phyloP scores from a whole-genome alignment of 2,329 filamentous ascomycete genomes.

The Pseudocercospora musae region DNA sequence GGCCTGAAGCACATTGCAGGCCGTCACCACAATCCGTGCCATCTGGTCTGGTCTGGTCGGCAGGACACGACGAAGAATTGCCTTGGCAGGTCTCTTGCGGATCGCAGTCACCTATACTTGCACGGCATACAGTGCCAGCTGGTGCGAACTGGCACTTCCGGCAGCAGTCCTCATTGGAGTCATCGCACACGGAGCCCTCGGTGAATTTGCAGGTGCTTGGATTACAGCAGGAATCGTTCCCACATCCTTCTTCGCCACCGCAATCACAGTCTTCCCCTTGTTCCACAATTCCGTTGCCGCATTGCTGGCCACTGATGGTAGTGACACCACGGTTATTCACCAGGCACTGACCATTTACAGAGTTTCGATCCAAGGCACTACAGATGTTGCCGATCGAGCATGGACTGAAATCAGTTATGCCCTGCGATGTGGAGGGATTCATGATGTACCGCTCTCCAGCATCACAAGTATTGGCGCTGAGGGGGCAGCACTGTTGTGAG shows the following conservation, averaged over 20 bases:
- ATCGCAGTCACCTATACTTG: conserved; percentile 77
- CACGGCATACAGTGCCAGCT: conserved; percentile 71
- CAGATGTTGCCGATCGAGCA: conserved; percentile 95
- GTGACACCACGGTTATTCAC: conserved; percentile 80
- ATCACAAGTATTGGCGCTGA: conserved; percentile 65
- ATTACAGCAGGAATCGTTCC: conserved; percentile 77
- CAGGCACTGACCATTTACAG: conserved; percentile 72
- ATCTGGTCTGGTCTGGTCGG: conserved; percentile 66
- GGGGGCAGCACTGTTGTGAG: conserved; percentile 74
- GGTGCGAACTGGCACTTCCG: conserved; percentile 65
- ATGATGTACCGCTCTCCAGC: conserved; percentile 83
- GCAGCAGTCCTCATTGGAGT: conserved; percentile 84
- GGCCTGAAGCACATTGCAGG: conserved; percentile 80
- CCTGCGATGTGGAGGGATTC: conserved; percentile 79
- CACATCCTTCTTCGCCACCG: conserved; percentile 71
- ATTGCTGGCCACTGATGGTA: conserved; percentile 78
- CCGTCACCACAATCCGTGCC: conserved; percentile 68
- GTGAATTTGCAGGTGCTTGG: conserved; percentile 82
- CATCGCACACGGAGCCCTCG: conserved; percentile 70
- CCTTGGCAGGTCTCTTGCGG: conserved; percentile 81
- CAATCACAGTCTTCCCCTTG: conserved; percentile 94
- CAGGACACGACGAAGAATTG: conserved; percentile 67
- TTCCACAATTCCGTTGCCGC: conserved; percentile 97
- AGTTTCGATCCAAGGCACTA: conserved; percentile 73
- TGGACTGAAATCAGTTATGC: conserved; percentile 76